phyloP scores from a whole-genome alignment of 495 filamentous ascomycete species.

The Aspergillus carlsbadensis region DNA sequence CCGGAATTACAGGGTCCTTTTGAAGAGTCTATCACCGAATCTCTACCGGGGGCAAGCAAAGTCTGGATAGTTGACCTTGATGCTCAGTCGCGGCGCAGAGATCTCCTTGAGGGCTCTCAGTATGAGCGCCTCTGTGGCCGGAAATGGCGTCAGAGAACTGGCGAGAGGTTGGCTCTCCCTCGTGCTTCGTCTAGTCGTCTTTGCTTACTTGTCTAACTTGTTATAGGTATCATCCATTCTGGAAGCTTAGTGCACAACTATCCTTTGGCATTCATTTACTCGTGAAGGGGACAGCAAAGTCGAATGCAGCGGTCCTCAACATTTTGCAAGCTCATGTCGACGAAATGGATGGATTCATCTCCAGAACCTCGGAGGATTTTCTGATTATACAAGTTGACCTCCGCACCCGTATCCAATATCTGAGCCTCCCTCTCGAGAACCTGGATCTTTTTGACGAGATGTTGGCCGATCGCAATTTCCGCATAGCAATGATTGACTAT shows the following conservation, averaged over 20 bases:
- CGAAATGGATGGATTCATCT: conserved; percentile 88
- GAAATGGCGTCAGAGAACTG: conserved; percentile 69
- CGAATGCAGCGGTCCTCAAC: conserved; percentile 77
- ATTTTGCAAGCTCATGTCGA: conserved; percentile 92
- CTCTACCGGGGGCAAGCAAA: conserved; percentile 46
- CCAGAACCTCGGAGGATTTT: conserved; percentile 82
- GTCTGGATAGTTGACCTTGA: conserved; percentile 57
- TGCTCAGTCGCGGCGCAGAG: conserved; percentile 64
- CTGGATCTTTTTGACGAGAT: conserved; percentile 83
- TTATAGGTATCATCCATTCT: conserved; percentile 72
- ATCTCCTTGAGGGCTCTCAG: conserved; percentile 65
- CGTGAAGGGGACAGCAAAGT: conserved; percentile 81
- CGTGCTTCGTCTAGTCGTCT: neutral
- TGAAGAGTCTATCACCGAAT: conserved; percentile 84
- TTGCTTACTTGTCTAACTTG: neutral
- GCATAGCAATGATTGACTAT: conserved; percentile 74
- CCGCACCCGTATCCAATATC: conserved; percentile 66
- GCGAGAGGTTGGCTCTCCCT: conserved; percentile 43
- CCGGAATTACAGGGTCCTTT: conserved; percentile 86
- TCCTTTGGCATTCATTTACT: conserved; percentile 90
- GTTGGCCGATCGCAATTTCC: conserved; percentile 80
- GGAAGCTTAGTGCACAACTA: conserved; percentile 89
- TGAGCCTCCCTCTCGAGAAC: conserved; percentile 83
- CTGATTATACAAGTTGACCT: conserved; percentile 76
- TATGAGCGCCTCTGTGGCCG: conserved; percentile 64